Percentiles rank a stretch among this genome's conserved stretches.
Evolutionary conservation across 2,329 filamentous ascomycete genomes (phyloP).

Genomic region (Pseudocercospora cruenta): DNA sequence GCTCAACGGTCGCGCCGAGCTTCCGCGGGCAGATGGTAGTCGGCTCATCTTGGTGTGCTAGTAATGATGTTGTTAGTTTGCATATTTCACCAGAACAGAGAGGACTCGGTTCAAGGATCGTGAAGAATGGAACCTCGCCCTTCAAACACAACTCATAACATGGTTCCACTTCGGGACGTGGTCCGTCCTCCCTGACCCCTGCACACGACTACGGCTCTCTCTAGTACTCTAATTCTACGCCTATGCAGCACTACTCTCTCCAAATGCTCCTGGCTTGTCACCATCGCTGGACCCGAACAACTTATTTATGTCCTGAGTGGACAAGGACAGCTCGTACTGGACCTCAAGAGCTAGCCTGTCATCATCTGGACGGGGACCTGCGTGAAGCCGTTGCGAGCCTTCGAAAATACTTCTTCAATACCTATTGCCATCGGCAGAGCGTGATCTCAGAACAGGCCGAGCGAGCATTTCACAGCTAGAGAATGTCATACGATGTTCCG

Average conservation of each 20-base stretch:
- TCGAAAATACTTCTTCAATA: too few species aligned
- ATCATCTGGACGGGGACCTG: not conserved
- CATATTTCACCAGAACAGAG: too few species aligned
- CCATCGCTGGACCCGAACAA: too few species aligned
- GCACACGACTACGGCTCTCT: not conserved
- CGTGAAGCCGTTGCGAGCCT: not conserved
- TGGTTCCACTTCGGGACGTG: not conserved
- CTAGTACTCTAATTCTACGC: not conserved
- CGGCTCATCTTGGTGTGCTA: slow-evolving; percentile 23
- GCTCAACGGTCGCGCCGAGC: slow-evolving; percentile 33
- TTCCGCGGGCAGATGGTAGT: slow-evolving; percentile 31
- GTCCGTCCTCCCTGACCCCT: not conserved
- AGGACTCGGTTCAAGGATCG: too few species aligned
- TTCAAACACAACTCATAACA: not conserved
- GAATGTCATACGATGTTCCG: not conserved
- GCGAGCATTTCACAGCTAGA: not conserved
- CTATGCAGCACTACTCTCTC: too few species aligned
- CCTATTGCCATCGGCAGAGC: not conserved
- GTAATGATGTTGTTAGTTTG: not conserved
- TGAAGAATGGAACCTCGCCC: too few species aligned
- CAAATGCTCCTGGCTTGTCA: too few species aligned
- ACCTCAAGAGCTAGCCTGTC: not conserved
- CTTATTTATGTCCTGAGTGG: too few species aligned
- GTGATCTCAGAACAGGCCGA: not conserved
- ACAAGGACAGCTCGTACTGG: not conserved